Evolutionary conservation across 768 basidiomycete species (phyloP), one percentile per base, ranked within the genome.

Genomic region (Suillus subaureus): DNA sequence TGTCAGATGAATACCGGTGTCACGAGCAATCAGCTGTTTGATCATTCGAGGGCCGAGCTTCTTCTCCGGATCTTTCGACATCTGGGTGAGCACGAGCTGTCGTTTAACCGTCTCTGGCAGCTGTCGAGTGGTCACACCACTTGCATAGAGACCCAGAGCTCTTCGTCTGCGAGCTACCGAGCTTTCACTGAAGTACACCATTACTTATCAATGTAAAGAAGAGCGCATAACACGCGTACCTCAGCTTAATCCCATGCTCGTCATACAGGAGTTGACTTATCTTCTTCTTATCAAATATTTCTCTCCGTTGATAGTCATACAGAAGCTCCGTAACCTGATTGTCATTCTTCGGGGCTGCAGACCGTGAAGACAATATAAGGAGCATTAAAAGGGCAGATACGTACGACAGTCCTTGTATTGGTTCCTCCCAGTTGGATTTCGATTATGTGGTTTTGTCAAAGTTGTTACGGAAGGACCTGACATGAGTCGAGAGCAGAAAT

Each of bases 71-170:
- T 80, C 79, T 55, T 75, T 77, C 13, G 69, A 69, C 73, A 81
- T 74, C 68, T 79, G 77, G 43, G 77, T 74, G 8, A 76, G 54
- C 21, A 81, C 70, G 16, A 80, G 72, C 43, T 79, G 75, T 4
- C 72, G 64, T 63, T 78, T 80, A 4, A 70, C 70, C 2, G 61
- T 65, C 21, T 78, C 74, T 13, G 71, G 67, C 13, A 79, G 69
- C 8, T 69, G 64, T 16, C 52, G 63, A 1, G 77, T 80, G 15
- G 77, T 79, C 5, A 66, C 66, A 13, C 73, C 65, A 62, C 79
- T 78, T 4, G 69, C 79, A 23, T 66, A 64, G 5, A 79, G 65
- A 15, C 77, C 77, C 13, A 79, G 68, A 26, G 66, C 66, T 63
- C 73, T 72, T 51, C 68, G 64, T 8, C 76, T 68, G 12, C 76